Percentiles rank a stretch among this genome's conserved stretches.
Evolutionary conservation across 2,329 filamentous ascomycete genomes (phyloP).

Genomic region (Pyricularia sp.): DNA sequence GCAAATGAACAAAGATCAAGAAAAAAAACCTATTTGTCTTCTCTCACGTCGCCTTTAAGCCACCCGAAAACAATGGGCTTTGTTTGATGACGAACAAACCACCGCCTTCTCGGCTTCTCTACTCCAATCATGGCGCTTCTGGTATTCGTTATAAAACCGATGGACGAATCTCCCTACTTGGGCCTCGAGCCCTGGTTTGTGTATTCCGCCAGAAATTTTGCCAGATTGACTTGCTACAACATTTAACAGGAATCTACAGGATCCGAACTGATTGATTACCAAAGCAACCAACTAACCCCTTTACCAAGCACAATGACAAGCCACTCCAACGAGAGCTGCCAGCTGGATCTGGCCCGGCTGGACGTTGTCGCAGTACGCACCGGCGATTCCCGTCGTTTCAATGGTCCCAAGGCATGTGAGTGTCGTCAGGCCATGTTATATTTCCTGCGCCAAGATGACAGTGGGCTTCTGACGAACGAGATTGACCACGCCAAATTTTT

Average conservation of each 20-base stretch:
- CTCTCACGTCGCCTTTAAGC: background rate
- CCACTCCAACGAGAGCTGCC: background rate
- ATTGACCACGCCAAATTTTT: background rate
- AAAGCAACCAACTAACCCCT: background rate
- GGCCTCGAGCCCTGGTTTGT: background rate
- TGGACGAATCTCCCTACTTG: background rate
- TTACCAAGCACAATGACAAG: background rate
- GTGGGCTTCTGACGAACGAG: background rate
- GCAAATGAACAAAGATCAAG: no score
- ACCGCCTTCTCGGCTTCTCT: background rate
- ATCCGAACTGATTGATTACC: background rate
- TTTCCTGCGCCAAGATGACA: background rate
- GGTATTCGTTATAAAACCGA: background rate
- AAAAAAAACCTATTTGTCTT: background rate
- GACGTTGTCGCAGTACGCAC: background rate
- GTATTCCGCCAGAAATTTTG: background rate
- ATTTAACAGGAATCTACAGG: background rate
- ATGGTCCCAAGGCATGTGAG: background rate
- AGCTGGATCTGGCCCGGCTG: slow-evolving; percentile 8
- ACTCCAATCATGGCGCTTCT: background rate
- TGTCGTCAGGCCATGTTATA: background rate
- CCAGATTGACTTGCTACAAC: background rate
- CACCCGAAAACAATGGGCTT: background rate
- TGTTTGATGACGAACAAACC: background rate
- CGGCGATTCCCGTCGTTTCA: background rate